Conservation (phyloP, 2,329 filamentous ascomycete species). For the Leptodontidium sp. region DNA sequence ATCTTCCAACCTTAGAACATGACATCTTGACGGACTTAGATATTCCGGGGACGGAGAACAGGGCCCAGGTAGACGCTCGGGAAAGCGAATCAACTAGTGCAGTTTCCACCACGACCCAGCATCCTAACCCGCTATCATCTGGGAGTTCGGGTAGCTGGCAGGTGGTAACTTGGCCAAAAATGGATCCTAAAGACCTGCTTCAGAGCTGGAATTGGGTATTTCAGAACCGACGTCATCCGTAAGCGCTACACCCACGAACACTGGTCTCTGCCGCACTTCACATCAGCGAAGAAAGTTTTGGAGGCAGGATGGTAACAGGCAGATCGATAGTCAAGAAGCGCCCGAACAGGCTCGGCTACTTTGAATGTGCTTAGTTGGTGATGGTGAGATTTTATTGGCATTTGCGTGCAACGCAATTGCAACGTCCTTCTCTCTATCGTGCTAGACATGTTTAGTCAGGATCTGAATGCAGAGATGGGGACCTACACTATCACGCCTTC, state of each 20-base stretch:
- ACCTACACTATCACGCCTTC: not conserved
- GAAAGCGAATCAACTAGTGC: constrained; percentile 22
- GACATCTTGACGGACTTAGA: constrained; percentile 28
- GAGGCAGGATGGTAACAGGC: not conserved
- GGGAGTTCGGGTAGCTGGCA: constrained; percentile 6
- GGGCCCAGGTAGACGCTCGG: constrained; percentile 12
- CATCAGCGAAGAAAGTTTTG: not conserved
- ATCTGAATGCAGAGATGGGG: not conserved
- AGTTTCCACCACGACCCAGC: constrained; percentile 20
- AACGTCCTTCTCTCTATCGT: too few species aligned
- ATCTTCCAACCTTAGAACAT: constrained; percentile 17
- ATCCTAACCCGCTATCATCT: constrained; percentile 1
- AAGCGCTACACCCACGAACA: not conserved
- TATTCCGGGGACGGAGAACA: constrained; percentile 20
- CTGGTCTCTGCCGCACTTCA: not conserved
- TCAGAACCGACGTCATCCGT: not conserved
- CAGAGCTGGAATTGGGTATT: constrained; percentile 19
- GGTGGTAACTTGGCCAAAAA: constrained; percentile 16
- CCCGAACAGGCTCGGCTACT: not conserved
- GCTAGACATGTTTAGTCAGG: not conserved
- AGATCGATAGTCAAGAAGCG: not conserved
- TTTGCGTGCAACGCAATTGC: not conserved
- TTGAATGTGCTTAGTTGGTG: not conserved
- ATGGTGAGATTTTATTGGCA: not conserved
- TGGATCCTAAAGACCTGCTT: constrained; percentile 19